A percentile compares a stretch with the other conserved stretches of the same genome.
Evolutionary conservation across 2,329 filamentous ascomycete genomes (phyloP).

Genomic region (Dothideomycetes sp.): DNA sequence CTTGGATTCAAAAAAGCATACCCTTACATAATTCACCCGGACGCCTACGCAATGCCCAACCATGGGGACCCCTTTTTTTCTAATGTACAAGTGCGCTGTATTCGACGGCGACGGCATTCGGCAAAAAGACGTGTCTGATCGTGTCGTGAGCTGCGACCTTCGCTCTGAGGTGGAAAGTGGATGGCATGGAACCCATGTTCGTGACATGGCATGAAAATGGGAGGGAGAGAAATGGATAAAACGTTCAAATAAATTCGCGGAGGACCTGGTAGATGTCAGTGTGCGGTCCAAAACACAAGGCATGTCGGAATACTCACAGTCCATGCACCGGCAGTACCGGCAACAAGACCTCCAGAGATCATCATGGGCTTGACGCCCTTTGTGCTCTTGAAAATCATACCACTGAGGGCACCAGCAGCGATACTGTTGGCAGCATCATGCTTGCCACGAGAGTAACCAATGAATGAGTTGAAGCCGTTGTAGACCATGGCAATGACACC

Average conservation of each 20-base stretch:
- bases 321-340: conserved; percentile 76
- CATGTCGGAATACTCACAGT: conserved; percentile 59
- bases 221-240: not conserved
- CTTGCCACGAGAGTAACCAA: conserved; percentile 71
- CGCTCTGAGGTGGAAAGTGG: too few species aligned
- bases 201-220: not conserved
- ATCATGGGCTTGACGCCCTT: conserved; percentile 83
- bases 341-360: conserved; percentile 87
- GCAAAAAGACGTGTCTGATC: too few species aligned
- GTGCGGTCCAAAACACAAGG: too few species aligned
- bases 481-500: conserved; percentile 94
- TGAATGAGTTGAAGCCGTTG: conserved; percentile 80
- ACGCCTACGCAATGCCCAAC: conserved; percentile 14
- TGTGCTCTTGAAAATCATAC: conserved; percentile 95
- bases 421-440: conserved; percentile 89
- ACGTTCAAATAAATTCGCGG: conserved; percentile 6
- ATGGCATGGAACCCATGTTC: not conserved
- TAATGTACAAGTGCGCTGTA: conserved; percentile 11
- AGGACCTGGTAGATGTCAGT: conserved; percentile 5
- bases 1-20: conserved; percentile 8
- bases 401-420: conserved; percentile 73
- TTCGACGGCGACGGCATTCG: too few species aligned
- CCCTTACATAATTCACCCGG: conserved; percentile 7
- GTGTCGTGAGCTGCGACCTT: too few species aligned
- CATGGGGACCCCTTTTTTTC: conserved; percentile 4